phyloP scores from a whole-genome alignment of 768 basidiomycete genomes.

The Podaxis sp. region DNA sequence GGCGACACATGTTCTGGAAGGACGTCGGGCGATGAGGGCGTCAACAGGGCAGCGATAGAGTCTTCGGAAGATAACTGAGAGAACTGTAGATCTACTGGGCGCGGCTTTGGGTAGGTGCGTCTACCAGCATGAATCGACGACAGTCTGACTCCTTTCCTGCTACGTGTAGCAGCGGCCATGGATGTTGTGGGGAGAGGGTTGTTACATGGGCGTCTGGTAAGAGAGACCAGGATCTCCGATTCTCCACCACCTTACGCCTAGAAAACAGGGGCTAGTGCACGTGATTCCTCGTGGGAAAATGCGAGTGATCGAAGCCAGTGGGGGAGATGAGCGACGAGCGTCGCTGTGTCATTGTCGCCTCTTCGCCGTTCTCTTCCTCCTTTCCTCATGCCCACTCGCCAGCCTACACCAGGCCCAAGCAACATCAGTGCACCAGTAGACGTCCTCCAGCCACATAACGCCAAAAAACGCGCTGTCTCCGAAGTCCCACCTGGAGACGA shows the following conservation, averaged over 20 bases:
- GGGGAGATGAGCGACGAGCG: no score
- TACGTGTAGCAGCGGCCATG: slow-evolving; percentile 6
- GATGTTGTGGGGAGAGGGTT: background rate
- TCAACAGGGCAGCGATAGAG: background rate
- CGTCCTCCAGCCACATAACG: slow-evolving; percentile 25
- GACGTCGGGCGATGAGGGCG: slow-evolving; percentile 3
- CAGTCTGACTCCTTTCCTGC: background rate
- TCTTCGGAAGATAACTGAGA: background rate
- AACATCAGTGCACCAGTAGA: background rate
- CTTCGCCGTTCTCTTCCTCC: background rate
- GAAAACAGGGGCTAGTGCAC: background rate
- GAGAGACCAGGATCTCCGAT: background rate
- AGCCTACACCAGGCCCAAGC: slow-evolving; percentile 34
- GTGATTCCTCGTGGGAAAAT: background rate
- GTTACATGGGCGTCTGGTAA: background rate
- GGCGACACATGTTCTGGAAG: slow-evolving; percentile 11
- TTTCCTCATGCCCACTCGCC: slow-evolving; percentile 27
- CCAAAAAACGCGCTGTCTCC: slow-evolving; percentile 33
- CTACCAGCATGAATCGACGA: slow-evolving; percentile 1
- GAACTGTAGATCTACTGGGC: background rate
- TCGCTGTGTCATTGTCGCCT: background rate
- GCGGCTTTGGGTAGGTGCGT: slow-evolving; percentile 10
- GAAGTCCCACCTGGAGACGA: slow-evolving; percentile 26
- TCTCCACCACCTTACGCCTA: background rate
- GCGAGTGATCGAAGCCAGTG: background rate